Conservation (phyloP, 345 rosid genomes). For the Lenwebbia sp. region DNA sequence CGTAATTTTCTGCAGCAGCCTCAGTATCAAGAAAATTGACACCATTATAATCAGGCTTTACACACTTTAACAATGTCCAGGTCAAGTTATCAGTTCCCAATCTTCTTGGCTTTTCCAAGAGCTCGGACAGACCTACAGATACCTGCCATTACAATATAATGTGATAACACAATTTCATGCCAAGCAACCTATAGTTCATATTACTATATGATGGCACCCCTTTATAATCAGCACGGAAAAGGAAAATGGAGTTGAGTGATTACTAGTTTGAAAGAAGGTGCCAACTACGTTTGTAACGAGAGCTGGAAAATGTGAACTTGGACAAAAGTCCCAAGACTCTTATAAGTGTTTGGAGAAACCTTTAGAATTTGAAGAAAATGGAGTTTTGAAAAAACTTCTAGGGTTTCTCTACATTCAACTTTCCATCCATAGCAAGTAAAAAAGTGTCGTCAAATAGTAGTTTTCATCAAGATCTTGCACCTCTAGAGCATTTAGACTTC, state of each 20-base stretch:
- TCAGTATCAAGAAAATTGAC: slow-evolving; percentile 23
- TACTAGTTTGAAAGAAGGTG: not conserved
- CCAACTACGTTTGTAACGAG: not conserved
- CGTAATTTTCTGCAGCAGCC: slow-evolving; percentile 31
- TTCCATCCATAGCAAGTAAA: not conserved
- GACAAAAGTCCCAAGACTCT: not conserved
- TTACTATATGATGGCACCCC: not conserved
- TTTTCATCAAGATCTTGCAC: not conserved
- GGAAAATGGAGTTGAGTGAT: not conserved
- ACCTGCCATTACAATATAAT: slow-evolving; percentile 31
- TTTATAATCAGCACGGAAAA: not conserved
- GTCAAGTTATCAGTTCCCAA: slow-evolving; percentile 52
- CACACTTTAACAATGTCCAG: slow-evolving; percentile 51
- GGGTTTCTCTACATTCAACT: not conserved
- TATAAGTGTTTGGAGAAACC: not conserved
- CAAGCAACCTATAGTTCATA: not conserved
- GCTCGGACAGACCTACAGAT: slow-evolving; percentile 39
- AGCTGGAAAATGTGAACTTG: not conserved
- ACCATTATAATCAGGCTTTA: slow-evolving; percentile 9
- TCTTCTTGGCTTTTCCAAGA: slow-evolving; percentile 50
- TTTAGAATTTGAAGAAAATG: not conserved
- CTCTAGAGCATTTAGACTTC: not conserved
- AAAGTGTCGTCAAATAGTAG: not conserved
- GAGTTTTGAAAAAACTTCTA: not conserved
- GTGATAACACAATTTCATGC: not conserved